A percentile compares a stretch with the other conserved stretches of the same genome.
phyloP scores from a whole-genome alignment of 2,329 filamentous ascomycete genomes.

The Penicillium sp. region DNA sequence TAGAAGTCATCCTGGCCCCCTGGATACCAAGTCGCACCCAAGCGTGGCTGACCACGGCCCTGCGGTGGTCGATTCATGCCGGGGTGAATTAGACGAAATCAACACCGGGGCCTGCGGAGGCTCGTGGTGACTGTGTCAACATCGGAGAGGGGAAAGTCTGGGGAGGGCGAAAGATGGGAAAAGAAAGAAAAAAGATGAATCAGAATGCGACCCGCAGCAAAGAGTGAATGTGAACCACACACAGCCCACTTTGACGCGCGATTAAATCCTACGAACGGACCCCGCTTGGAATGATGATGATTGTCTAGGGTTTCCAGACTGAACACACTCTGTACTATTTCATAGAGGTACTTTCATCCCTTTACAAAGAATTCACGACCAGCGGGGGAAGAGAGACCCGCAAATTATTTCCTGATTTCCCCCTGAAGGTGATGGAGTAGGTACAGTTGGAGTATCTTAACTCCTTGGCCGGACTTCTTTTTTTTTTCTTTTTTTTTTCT shows the following conservation, averaged over 20 bases:
- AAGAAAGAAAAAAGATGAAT: conserved; percentile 6
- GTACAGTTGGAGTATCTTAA: conserved; percentile 5
- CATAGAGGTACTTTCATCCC: no score
- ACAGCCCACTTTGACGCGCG: conserved; percentile 1
- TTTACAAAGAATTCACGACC: no score
- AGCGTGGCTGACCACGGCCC: conserved; percentile 37
- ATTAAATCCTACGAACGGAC: not conserved
- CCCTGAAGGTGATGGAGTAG: conserved; percentile 2
- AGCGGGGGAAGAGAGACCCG: not conserved
- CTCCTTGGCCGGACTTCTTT: not conserved
- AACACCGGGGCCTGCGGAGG: conserved; percentile 4
- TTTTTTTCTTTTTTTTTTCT: no score
- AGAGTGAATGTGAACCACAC: conserved; percentile 2
- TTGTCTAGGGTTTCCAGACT: no score
- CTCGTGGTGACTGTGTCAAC: conserved; percentile 4
- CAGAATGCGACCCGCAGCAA: not conserved
- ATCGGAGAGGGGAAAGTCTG: not conserved
- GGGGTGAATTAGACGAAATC: conserved; percentile 5
- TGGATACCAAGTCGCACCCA: conserved; percentile 62
- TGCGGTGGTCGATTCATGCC: conserved; percentile 37
- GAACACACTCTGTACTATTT: no score
- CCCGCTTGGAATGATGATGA: not conserved
- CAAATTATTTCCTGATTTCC: conserved; percentile 10
- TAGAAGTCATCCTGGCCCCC: conserved; percentile 63
- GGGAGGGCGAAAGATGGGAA: not conserved